Base-by-base conservation (phyloP, 2,329 filamentous ascomycete species). In the Calycina herbarum region DNA sequence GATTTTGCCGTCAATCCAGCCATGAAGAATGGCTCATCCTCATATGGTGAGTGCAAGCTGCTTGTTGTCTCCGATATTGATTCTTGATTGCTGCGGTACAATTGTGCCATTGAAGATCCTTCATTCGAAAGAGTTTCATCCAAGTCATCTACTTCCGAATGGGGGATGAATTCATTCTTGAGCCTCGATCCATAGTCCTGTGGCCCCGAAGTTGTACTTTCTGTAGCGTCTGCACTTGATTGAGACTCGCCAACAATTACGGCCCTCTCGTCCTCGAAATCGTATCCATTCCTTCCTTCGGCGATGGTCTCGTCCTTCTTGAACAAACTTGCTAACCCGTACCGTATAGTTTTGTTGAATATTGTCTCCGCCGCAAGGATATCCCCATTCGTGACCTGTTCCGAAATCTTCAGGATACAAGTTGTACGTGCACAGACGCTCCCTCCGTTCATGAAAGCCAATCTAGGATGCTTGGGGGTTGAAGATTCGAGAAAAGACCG, bases 391-490 rank as follows among this genome's bases (percentile, higher is more conserved):
- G 83, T 85, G 63, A 83, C 76, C 65, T 85, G 78, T 61, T 83
- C 76, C 73, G 82, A 82, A 61, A 89, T 86, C 35, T 79, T 78
- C 42, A 78, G 76, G 64, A 89, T 81, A 70, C 86, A 89, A 29
- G 82, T 77, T 5, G 82, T 76, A 62, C 83, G 82, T 1, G 86
- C 86, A 64, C 82, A 79, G 10, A 83, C 79, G 2, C 83, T 85
- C 10, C 87, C 86, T 2, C 86, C 87, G 62, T 86, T 82, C 75
- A 87, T 78, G 69, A 89, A 87, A 7, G 87, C 86, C 4, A 89
- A 74, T 64, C 82, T 82, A 69, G 83, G 86, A 65, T 81, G 80
- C 61, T 76, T 75, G 10, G 78, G 73, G 0, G 79, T 80, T 6
- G 83, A 81, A 10, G 77, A 77, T 51, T 77, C 74, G 29, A 89